phyloP scores from a whole-genome alignment of 2,329 filamentous ascomycete species.

The Penicillium fuscoglaucum region DNA sequence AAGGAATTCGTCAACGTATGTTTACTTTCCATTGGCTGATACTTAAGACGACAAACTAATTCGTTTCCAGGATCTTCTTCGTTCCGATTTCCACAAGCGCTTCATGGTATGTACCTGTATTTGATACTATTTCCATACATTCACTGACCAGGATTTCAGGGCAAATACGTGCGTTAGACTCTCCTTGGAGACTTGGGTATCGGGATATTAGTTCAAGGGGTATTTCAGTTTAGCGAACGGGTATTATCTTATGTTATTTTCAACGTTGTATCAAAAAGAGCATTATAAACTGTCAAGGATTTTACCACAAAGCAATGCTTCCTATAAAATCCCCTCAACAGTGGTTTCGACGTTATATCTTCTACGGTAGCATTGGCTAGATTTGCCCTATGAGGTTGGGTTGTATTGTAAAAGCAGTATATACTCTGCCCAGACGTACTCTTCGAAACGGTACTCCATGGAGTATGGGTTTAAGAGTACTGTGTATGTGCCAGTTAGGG shows the following conservation, averaged over 20 bases:
- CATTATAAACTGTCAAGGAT: background rate
- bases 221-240: conserved; percentile 6
- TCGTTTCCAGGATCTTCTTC: conserved; percentile 69
- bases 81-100: conserved; percentile 95
- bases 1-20: conserved; percentile 96
- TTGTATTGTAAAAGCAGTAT: background rate
- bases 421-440: background rate
- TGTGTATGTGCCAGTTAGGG: background rate
- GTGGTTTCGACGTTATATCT: background rate
- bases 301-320: background rate
- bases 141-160: background rate
- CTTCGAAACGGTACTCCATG: background rate
- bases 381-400: no score
- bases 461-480: background rate
- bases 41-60: conserved; percentile 20
- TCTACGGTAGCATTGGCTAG: background rate
- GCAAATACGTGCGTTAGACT: conserved; percentile 10
- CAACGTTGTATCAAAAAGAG: background rate
- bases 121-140: background rate
- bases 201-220: background rate
- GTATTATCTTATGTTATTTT: background rate
- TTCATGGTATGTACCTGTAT: conserved; percentile 68
- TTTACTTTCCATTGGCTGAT: background rate
- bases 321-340: background rate
- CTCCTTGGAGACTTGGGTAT: background rate